Conservation (phyloP, 192 early-diverging fungal species). For the Coemansia erecta region DNA sequence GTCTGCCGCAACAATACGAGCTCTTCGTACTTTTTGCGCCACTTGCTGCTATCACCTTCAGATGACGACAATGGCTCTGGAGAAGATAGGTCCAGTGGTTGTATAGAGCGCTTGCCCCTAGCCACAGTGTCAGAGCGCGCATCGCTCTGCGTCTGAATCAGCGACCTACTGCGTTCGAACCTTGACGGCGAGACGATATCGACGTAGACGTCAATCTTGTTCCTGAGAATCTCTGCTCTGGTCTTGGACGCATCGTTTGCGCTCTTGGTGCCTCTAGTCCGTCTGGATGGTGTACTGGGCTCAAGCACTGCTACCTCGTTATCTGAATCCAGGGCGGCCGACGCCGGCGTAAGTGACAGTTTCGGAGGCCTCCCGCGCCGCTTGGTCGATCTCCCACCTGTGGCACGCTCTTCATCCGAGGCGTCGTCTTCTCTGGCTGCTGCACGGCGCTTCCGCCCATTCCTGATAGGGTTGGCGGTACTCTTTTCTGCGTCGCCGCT, state of each 20-base stretch:
- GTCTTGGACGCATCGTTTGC: too few relatives aligned
- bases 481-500: too few relatives aligned
- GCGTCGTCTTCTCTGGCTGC: too few relatives aligned
- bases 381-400: too few relatives aligned
- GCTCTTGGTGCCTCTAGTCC: too few relatives aligned
- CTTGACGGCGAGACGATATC: slow-evolving; percentile 46
- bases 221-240: not conserved
- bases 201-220: slow-evolving; percentile 11
- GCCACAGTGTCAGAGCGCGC: too few relatives aligned
- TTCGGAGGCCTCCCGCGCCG: too few relatives aligned
- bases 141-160: not conserved
- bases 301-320: too few relatives aligned
- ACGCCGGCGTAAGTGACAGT: too few relatives aligned
- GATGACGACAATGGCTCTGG: not conserved
- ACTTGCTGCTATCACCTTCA: slow-evolving; percentile 17
- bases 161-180: slow-evolving; percentile 34
- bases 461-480: not conserved
- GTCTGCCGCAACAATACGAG: slow-evolving; percentile 33
- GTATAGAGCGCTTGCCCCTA: not conserved
- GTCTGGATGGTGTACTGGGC: too few relatives aligned
- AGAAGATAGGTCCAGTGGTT: not conserved
- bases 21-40: slow-evolving; percentile 52
- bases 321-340: too few relatives aligned
- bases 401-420: too few relatives aligned
- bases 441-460: not conserved